A percentile compares a stretch with the other conserved stretches of the same genome.
These are phyloP conservation scores for Tuber umbilicatum DNA, from an alignment of 495 filamentous ascomycete species.

Conservation along the genomic window DNA sequence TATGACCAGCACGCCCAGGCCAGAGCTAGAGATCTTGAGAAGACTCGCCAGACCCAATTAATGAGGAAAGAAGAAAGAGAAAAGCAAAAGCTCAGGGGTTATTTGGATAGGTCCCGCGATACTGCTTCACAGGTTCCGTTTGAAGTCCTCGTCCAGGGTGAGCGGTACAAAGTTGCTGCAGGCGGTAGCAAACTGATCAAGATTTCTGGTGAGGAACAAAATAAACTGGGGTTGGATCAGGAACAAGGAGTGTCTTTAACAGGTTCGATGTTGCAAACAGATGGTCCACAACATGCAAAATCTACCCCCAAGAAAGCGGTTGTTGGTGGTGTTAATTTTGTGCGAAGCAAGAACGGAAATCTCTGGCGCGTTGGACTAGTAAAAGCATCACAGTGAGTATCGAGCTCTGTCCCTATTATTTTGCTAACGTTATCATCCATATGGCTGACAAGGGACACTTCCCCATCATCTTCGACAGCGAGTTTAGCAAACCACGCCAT, in stretches of 20 bases:
- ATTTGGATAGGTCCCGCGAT: conserved; percentile 41
- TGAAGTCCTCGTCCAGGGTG: conserved; percentile 67
- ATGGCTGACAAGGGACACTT: conserved; percentile 23
- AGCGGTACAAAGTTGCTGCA: conserved; percentile 66
- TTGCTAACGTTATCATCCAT: conserved; percentile 29
- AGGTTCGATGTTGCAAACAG: conserved; percentile 44
- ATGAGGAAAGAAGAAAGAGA: conserved; percentile 58
- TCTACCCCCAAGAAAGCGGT: conserved; percentile 71
- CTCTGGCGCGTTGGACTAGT: conserved; percentile 69
- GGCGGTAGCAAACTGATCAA: conserved; percentile 81
- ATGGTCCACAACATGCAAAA: conserved; percentile 56
- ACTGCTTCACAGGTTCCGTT: conserved; percentile 46
- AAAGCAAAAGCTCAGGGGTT: conserved; percentile 53
- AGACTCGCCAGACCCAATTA: conserved; percentile 58
- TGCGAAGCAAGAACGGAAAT: conserved; percentile 86
- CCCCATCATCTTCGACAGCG: conserved; percentile 17
- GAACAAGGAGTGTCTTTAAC: conserved; percentile 31
- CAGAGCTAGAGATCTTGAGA: conserved; percentile 67
- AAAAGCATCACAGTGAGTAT: conserved; percentile 59
- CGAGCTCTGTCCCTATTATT: conserved; percentile 11
- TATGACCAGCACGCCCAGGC: conserved; percentile 69
- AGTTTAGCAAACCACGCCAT: conserved; percentile 43
- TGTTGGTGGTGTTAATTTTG: conserved; percentile 77
- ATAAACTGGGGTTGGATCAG: conserved; percentile 12
- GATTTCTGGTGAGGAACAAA: conserved; percentile 56